phyloP scores from a whole-genome alignment of 257 asterid species.

The Nicotiana tomentosiformis region DNA sequence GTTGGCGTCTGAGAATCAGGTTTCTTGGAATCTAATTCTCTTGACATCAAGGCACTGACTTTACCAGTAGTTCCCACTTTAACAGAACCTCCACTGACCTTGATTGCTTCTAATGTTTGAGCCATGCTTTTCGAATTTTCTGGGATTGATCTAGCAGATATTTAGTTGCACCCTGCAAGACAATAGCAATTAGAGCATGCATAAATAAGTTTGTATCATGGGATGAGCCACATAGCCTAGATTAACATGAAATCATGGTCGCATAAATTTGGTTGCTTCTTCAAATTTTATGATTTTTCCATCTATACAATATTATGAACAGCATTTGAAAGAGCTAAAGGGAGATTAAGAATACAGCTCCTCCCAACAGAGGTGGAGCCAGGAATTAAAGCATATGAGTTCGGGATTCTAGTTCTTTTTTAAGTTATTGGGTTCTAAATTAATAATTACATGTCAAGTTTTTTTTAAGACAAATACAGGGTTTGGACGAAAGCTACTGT shows the following conservation, averaged over 20 bases:
- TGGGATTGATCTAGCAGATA: neutral
- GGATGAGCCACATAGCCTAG: neutral
- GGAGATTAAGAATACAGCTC: neutral
- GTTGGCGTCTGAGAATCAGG: neutral
- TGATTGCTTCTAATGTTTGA: neutral
- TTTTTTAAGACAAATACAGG: too few species aligned
- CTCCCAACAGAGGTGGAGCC: too few species aligned
- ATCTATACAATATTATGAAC: neutral
- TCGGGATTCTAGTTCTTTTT: too few species aligned
- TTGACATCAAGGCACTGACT: conserved; percentile 1
- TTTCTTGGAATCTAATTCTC: conserved; percentile 8
- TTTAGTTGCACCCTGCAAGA: neutral
- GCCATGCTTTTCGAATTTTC: neutral
- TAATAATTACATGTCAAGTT: too few species aligned
- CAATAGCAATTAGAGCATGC: neutral
- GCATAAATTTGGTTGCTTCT: neutral
- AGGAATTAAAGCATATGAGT: too few species aligned
- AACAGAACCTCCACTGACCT: conserved; percentile 7
- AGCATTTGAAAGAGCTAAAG: neutral
- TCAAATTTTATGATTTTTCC: neutral
- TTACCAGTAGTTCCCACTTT: conserved; percentile 7
- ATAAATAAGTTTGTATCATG: neutral
- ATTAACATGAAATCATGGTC: neutral
- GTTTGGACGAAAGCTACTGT: too few species aligned
- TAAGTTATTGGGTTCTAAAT: too few species aligned